Percentiles rank a stretch among this genome's conserved stretches.
Evolutionary conservation across 2,329 filamentous ascomycete genomes (phyloP).

Genomic region (Colletotrichum filicis): DNA sequence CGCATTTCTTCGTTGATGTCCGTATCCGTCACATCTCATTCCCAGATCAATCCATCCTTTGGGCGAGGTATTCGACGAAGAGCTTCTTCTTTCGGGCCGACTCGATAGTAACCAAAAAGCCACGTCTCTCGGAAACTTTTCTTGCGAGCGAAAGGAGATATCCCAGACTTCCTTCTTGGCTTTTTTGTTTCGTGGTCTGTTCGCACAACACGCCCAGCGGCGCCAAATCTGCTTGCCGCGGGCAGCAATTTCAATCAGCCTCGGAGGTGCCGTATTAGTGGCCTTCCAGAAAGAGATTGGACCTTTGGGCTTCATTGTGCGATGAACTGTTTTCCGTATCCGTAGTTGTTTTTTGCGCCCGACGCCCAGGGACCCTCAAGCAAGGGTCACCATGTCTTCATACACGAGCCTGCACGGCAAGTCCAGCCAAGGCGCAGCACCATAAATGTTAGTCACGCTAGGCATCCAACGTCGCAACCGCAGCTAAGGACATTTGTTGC

Average conservation of each 20-base stretch:
- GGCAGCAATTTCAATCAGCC: constrained; percentile 42
- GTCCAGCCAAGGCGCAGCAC: constrained; percentile 48
- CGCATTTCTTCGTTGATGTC: not conserved
- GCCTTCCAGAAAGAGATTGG: constrained; percentile 44
- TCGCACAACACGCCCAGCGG: not conserved
- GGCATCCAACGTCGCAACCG: not conserved
- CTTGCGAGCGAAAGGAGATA: not conserved
- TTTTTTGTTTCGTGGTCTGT: not conserved
- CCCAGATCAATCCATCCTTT: not conserved
- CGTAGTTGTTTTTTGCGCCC: constrained; percentile 42
- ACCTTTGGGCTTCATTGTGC: constrained; percentile 37
- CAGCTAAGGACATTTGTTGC: not conserved
- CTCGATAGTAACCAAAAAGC: not conserved
- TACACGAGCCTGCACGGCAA: constrained; percentile 46
- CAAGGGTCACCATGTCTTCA: constrained; percentile 46
- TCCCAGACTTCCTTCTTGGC: not conserved
- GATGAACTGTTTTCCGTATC: constrained; percentile 29
- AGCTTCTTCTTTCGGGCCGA: not conserved
- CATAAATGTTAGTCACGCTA: not conserved
- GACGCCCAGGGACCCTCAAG: constrained; percentile 47
- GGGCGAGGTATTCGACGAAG: not conserved
- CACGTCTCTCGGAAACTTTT: not conserved
- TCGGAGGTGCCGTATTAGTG: constrained; percentile 51
- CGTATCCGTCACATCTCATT: not conserved
- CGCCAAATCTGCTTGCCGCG: too few relatives aligned